Conservation (phyloP, 2,329 filamentous ascomycete genomes). For the Colletotrichum horii region DNA sequence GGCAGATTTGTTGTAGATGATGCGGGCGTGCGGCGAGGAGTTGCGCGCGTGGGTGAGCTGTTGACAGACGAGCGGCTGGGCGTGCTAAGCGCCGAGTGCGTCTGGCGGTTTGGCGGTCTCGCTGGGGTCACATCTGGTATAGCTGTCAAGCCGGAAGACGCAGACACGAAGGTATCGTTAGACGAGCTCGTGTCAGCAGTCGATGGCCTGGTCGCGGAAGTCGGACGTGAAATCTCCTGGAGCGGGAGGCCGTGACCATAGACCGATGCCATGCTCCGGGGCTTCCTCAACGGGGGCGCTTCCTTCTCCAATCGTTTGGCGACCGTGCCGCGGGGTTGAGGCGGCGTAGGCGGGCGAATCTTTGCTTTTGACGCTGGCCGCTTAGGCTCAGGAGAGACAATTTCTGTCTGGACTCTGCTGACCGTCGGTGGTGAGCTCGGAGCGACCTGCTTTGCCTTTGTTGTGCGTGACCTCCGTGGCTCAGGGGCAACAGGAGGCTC, state of each 20-base stretch:
- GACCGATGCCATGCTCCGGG: not conserved
- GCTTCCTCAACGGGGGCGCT: not conserved
- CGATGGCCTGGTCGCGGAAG: slow-evolving; percentile 18
- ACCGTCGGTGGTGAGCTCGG: slow-evolving; percentile 24
- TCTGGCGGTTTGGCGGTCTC: not conserved
- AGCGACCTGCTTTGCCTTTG: not conserved
- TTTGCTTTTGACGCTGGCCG: slow-evolving; percentile 26
- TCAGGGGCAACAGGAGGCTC: not conserved
- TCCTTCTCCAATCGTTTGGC: not conserved
- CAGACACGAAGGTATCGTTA: slow-evolving; percentile 31
- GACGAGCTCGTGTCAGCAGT: slow-evolving; percentile 24
- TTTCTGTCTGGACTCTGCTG: slow-evolving; percentile 24
- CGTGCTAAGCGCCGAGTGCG: not conserved
- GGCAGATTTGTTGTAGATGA: slow-evolving; percentile 48
- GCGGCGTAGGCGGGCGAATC: slow-evolving; percentile 39
- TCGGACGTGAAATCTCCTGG: not conserved
- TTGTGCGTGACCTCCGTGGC: slow-evolving; percentile 1
- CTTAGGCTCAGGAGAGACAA: slow-evolving; percentile 37
- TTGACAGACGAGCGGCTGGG: slow-evolving; percentile 17
- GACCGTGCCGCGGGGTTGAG: slow-evolving; percentile 33
- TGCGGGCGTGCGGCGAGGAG: slow-evolving; percentile 30
- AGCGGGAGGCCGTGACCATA: not conserved
- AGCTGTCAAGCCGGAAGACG: slow-evolving; percentile 29
- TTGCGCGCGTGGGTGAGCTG: slow-evolving; percentile 41
- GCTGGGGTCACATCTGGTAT: not conserved